These are phyloP conservation scores for Suillus variegatus DNA, from an alignment of 768 basidiomycete species.

Conservation along the genomic window DNA sequence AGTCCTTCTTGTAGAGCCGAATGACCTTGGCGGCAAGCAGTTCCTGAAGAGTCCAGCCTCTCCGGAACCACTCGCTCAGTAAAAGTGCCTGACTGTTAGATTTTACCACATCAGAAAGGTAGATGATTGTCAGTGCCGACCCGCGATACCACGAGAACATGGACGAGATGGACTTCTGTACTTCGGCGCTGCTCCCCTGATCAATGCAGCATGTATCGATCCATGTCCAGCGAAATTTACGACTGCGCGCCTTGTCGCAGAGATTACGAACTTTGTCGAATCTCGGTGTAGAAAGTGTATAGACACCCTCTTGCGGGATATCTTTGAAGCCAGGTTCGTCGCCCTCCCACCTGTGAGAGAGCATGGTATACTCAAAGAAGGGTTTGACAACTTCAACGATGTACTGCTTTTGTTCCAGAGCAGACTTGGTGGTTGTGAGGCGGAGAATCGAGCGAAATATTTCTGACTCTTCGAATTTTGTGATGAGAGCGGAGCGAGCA, in stretches of 20 bases:
- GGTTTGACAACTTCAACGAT: conserved; percentile 12
- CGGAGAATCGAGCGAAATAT: conserved; percentile 1
- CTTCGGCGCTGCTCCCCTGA: conserved; percentile 30
- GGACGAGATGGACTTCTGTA: conserved; percentile 32
- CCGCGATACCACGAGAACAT: conserved; percentile 36
- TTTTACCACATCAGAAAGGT: conserved; percentile 23
- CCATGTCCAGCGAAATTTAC: conserved; percentile 28
- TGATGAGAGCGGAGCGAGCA: conserved; percentile 18
- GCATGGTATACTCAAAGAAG: conserved; percentile 29
- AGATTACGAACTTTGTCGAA: conserved; percentile 22
- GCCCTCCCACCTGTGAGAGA: conserved; percentile 31
- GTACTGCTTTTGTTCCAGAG: neutral
- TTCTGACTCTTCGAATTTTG: conserved; percentile 17
- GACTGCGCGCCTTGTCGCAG: conserved; percentile 21
- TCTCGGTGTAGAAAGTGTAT: neutral
- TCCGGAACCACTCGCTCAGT: conserved; percentile 23
- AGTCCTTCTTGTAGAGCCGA: conserved; percentile 27
- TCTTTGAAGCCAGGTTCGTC: neutral
- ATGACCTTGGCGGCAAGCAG: conserved; percentile 27
- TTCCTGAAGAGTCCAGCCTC: conserved; percentile 29
- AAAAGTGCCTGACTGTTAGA: conserved; percentile 16
- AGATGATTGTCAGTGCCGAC: conserved; percentile 30
- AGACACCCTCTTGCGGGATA: conserved; percentile 12
- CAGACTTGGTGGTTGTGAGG: conserved; percentile 4
- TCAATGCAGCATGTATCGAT: conserved; percentile 34